Evolutionary conservation across 169 alveolate species (phyloP).

Genomic region (Cytauxzoon felis): DNA sequence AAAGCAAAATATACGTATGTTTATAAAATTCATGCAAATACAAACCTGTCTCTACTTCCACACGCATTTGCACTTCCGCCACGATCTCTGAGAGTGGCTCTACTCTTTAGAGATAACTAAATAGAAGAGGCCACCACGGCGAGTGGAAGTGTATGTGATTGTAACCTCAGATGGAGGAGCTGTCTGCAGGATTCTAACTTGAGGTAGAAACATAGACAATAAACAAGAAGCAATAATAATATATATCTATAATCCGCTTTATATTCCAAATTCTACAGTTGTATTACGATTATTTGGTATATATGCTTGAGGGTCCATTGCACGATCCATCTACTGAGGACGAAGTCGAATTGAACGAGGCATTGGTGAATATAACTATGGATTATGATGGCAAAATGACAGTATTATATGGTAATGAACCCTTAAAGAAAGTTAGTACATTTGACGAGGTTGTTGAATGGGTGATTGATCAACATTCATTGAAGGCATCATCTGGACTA

Average conservation of each 20-base stretch:
- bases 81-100: too few species aligned
- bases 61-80: too few species aligned
- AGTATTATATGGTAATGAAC: slow-evolving; percentile 19
- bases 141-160: too few species aligned
- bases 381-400: slow-evolving; percentile 53
- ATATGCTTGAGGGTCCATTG: slow-evolving; percentile 57
- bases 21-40: neutral
- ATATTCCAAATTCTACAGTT: slow-evolving; percentile 1
- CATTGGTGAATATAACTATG: slow-evolving; percentile 48
- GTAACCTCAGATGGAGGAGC: too few species aligned
- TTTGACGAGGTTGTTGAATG: slow-evolving; percentile 32
- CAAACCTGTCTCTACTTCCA: too few species aligned
- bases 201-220: too few species aligned
- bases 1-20: slow-evolving; percentile 38
- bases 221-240: too few species aligned
- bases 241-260: neutral
- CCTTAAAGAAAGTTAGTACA: slow-evolving; percentile 11
- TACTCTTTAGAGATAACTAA: too few species aligned
- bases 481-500: slow-evolving; percentile 47
- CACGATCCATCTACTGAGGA: slow-evolving; percentile 3
- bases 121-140: too few species aligned
- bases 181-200: too few species aligned
- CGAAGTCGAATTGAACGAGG: neutral
- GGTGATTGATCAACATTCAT: slow-evolving; percentile 3
- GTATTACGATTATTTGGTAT: slow-evolving; percentile 60